Percentiles rank a stretch among this genome's conserved stretches.
phyloP scores from a whole-genome alignment of 768 basidiomycete genomes.

The Amanita subjunquillea region DNA sequence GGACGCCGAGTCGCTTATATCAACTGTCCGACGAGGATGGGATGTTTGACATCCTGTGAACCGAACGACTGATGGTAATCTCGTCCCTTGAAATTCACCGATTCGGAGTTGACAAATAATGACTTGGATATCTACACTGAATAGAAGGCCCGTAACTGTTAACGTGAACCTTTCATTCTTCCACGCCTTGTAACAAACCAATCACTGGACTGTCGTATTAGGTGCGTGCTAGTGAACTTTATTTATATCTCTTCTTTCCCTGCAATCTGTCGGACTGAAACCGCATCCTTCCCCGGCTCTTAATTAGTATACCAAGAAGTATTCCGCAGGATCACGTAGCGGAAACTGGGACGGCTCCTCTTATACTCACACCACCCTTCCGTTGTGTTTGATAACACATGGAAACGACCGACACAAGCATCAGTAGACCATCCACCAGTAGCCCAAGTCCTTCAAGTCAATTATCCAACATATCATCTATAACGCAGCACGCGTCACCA shows the following conservation, averaged over 20 bases:
- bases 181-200: conserved; percentile 34
- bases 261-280: conserved; percentile 22
- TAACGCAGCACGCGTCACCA: conserved; percentile 21
- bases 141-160: conserved; percentile 15
- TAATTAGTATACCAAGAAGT: conserved; percentile 13
- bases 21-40: conserved; percentile 31
- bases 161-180: conserved; percentile 21
- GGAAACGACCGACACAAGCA: background rate
- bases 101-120: conserved; percentile 15
- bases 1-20: conserved; percentile 25
- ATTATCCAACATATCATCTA: conserved; percentile 35
- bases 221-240: conserved; percentile 18
- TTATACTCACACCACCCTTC: conserved; percentile 28
- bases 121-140: conserved; percentile 9
- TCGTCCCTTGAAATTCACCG: conserved; percentile 25
- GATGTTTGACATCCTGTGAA: conserved; percentile 9
- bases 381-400: conserved; percentile 10
- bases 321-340: conserved; percentile 3
- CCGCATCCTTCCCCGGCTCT: conserved; percentile 21
- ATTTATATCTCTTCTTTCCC: conserved; percentile 21
- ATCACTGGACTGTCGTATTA: conserved; percentile 23
- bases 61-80: conserved; percentile 14
- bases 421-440: conserved; percentile 32
- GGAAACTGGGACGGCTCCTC: conserved; percentile 8
- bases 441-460: conserved; percentile 34